Percentiles rank a stretch among this genome's conserved stretches.
These are phyloP conservation scores for Chlorella sp. DNA, from an alignment of 139 green algal genomes.

Conservation along the genomic window DNA sequence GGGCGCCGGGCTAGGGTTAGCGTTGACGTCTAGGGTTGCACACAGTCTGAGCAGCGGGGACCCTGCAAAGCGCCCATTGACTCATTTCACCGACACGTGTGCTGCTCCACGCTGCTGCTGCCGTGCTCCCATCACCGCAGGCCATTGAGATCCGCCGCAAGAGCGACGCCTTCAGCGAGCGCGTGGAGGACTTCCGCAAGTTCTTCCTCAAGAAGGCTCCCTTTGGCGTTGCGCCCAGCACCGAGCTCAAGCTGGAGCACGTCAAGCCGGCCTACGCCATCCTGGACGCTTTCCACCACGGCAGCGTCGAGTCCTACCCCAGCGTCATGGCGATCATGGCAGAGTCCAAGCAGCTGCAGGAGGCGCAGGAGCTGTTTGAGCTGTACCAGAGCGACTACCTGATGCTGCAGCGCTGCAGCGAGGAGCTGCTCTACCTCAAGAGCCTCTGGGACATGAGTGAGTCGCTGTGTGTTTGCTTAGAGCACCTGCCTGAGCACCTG, in stretches of 20 bases:
- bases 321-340: constrained; percentile 58
- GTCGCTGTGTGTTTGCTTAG: no score
- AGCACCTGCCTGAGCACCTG: no score
- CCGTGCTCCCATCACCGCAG: constrained; percentile 15
- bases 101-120: no score
- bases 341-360: constrained; percentile 71
- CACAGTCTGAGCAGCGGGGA: no score
- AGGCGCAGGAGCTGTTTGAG: constrained; percentile 83
- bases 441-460: constrained; percentile 72
- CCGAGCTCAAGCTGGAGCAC: constrained; percentile 60
- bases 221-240: constrained; percentile 39
- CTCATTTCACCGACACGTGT: no score
- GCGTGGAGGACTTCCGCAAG: constrained; percentile 69
- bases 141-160: constrained; percentile 72
- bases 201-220: constrained; percentile 76
- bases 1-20: no score
- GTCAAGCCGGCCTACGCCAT: constrained; percentile 45
- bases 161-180: constrained; percentile 69
- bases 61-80: no score
- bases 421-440: constrained; percentile 84
- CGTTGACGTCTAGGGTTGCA: no score
- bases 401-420: constrained; percentile 67
- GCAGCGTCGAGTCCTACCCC: constrained; percentile 51
- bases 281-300: constrained; percentile 70
- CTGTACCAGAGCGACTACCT: constrained; percentile 75